Evolutionary conservation across 176 grass and related monocot species (phyloP), one percentile per base, ranked within the genome.

Genomic region (Oryza coarctata): DNA sequence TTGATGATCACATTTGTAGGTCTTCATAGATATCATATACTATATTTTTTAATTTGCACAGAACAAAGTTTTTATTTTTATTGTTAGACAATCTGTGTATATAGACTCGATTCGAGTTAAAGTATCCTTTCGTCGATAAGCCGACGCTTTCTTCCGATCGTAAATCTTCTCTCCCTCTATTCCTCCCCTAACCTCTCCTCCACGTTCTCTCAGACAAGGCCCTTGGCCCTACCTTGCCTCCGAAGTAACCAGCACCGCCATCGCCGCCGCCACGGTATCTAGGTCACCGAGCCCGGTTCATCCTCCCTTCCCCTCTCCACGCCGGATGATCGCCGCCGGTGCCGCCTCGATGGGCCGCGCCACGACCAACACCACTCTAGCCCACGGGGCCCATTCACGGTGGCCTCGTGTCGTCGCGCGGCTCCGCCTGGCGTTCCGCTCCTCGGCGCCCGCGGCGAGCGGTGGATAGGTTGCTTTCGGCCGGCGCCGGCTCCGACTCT

Each of bases 241-340:
- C 34, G 70, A 80, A 84, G 80, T 57, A 85, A 76, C 71, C 65
- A 9, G 76, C 69, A 17, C 20, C 41, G 36, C 81, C 7, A 41
- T 63, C 63, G 12, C 82, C 69, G n/a, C 43, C 31, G 31, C 27
- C 34, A 38, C 82, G 8, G 55, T 57, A 82, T 87, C 91, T 90
- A 69, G 87, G 84, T 86, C 69, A 74, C 58, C 38, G 33, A 50
- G 36, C 61, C 45, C n/a, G 9, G 27, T 36, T 40, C 79, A 75
- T 36, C 65, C 43, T 28, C 50, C 14, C 36, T 11, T 38, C 14
- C 35, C 12, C 29, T 15, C 45, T 18, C 65, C 29, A 15, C 77
- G 76, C 71, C 86, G 79, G 74, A 94, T 98, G 95, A 82, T 98
- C 74, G 87, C 88, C 63, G 85, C 86, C 75, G 88, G 69, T 41